A percentile compares a stretch with the other conserved stretches of the same genome.
phyloP scores from a whole-genome alignment of 345 rosid genomes.

The Eucalyptus polyanthemos region DNA sequence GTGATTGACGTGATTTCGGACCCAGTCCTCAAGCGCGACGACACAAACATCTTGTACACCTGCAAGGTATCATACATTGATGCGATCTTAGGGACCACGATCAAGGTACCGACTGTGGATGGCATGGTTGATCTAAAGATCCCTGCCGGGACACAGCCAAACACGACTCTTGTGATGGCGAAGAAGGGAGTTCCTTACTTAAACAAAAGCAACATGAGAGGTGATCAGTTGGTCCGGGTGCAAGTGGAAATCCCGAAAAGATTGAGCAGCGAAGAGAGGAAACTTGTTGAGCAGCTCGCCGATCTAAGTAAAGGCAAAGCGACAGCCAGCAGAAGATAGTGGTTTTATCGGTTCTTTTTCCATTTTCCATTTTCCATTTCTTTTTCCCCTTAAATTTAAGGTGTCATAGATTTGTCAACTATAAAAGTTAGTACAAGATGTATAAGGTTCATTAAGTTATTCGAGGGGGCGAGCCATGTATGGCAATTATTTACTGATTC shows the following conservation, averaged over 20 bases:
- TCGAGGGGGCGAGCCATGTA: background rate
- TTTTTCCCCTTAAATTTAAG: background rate
- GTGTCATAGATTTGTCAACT: background rate
- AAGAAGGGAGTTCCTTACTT: constrained; percentile 88
- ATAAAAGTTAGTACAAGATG: background rate
- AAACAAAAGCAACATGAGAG: constrained; percentile 84
- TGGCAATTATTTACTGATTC: background rate
- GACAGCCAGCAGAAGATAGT: constrained; percentile 56
- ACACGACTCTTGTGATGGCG: constrained; percentile 88
- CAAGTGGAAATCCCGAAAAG: constrained; percentile 97
- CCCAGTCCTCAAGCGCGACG: constrained; percentile 75
- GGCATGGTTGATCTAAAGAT: constrained; percentile 90
- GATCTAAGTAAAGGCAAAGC: constrained; percentile 85
- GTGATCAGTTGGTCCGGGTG: constrained; percentile 93
- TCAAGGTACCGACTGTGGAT: constrained; percentile 91
- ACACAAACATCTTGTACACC: constrained; percentile 70
- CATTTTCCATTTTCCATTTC: background rate
- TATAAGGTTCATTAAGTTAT: background rate
- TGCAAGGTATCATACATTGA: constrained; percentile 88
- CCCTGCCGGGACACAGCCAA: constrained; percentile 92
- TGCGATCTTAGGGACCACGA: constrained; percentile 80
- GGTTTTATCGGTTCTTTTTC: background rate
- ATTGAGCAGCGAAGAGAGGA: constrained; percentile 77
- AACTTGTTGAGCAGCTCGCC: constrained; percentile 79
- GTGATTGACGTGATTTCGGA: constrained; percentile 80